Evolutionary conservation across 2,329 filamentous ascomycete species (phyloP), one percentile per base, ranked within the genome.

Genomic region (Coleophoma cylindrospora): DNA sequence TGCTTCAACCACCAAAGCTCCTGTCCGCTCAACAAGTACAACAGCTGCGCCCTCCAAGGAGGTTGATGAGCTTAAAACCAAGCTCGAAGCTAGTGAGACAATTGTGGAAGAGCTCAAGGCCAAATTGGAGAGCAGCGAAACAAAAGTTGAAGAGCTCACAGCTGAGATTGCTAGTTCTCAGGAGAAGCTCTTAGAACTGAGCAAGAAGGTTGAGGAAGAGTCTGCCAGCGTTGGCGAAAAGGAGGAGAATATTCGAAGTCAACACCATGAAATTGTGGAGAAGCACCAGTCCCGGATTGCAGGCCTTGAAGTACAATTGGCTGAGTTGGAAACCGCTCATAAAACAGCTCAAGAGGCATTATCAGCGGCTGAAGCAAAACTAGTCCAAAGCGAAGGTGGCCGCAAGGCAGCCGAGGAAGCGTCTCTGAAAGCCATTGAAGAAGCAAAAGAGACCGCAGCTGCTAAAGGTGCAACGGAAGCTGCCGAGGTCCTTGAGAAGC

Each of bases 71-170:
- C 70, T 86, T 40, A 84, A 81, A 68, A 65, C 71, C 9, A 83
- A 83, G 66, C 70, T 86, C 19, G 70, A 72, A 5, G 73, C 79
- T 34, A 81, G 79, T 54, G 80, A 84, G 59, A 64, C 73, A 7
- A 77, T 82, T 60, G 76, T 84, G 9, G 81, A 84, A 45, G 75
- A 80, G 43, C 70, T 86, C 40, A 84, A 81, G 68, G 65, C 71
- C 8, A 83, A 83, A 66, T 70, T 86, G 19, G 70, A 72, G 4
- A 73, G 79, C 33, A 81, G 79, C 54, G 80, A 84, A 59, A 64
- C 73, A 7, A 77, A 83, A 60, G 76, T 84, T 10, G 73, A 77
- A 48, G 66, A 75, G 12, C 72, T 85, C 32, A 81, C 79, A 63
- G 69, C 71, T 6, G 76, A 84, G 57, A 74, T 85, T 45, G 68